Evolutionary conservation across 2,329 filamentous ascomycete species (phyloP), one percentile per base, ranked within the genome.

Genomic region (Thermothelomyces thermophilus): DNA sequence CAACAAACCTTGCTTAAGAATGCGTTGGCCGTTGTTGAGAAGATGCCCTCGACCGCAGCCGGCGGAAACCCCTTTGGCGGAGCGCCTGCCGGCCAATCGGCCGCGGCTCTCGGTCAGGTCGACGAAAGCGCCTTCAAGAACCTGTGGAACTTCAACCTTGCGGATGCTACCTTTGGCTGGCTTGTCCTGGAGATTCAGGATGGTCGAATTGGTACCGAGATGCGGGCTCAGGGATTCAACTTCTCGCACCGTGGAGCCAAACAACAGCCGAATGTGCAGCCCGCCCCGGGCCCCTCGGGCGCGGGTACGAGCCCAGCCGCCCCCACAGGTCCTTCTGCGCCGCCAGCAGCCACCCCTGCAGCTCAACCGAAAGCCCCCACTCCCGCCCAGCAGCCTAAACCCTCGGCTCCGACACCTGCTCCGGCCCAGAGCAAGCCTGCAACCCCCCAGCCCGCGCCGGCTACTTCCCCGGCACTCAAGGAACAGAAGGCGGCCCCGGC

Each of bases 101-200:
- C 82, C 44, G 73, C 78, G 46, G 79, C 81, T 51, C 84, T 88
- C 44, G 93, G 93, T 28, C 87, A 95, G 63, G 90, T 98, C 16
- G 93, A 98, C 56, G 93, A 98, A 74, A 96, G 90, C 62, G 93
- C 93, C 1, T 98, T 98, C 79, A 98, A 98, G 76, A 98, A 98
- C 68, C 97, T 97, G 93, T 98, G 93, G 93, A 98, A 98, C 70
- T 98, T 98, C 73, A 97, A 97, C 68, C 71, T 98, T 58, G 93
- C 93, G 26, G 93, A 98, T 73, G 93, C 93, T 48, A 91, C 93
- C 17, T 98, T 97, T 66, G 93, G 93, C 54, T 98, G 90, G 76
- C 76, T 98, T 45, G 90, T 97, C 14, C 72, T 98, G 51, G 93
- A 98, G 67, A 85, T 98, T 53, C 93, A 98, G 65, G 87, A 90